Conservation (phyloP, 2,329 filamentous ascomycete species). For the Hymenoscyphus scutula region DNA sequence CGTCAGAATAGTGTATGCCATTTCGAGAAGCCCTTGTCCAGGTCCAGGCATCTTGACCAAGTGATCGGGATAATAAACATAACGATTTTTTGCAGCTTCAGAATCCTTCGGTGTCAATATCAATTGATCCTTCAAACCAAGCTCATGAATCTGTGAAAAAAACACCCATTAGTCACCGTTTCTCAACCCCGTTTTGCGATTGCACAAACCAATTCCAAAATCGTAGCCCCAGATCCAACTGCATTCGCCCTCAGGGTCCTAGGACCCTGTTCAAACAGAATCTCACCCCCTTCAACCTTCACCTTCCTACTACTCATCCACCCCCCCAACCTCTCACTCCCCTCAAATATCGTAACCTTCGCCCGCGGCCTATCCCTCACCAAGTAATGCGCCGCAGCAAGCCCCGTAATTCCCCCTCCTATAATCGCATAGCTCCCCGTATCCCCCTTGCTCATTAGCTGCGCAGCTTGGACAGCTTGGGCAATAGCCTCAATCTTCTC, state of each 20-base stretch:
- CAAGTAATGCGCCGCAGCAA: conserved; percentile 76
- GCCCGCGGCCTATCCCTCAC: conserved; percentile 63
- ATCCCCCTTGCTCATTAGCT: not conserved
- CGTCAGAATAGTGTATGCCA: conserved; percentile 40
- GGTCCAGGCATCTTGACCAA: conserved; percentile 62
- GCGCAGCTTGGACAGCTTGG: not conserved
- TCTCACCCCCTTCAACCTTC: conserved; percentile 55
- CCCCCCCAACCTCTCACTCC: conserved; percentile 67
- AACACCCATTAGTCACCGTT: conserved; percentile 12
- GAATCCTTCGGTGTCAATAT: conserved; percentile 50
- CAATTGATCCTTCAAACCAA: conserved; percentile 56
- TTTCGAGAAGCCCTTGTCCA: conserved; percentile 35
- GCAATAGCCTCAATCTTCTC: too few species aligned
- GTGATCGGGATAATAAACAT: conserved; percentile 84
- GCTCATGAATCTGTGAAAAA: conserved; percentile 50
- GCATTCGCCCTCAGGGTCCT: conserved; percentile 43
- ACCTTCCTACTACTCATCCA: conserved; percentile 74
- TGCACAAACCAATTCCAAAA: conserved; percentile 24
- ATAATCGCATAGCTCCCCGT: conserved; percentile 58
- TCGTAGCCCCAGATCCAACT: conserved; percentile 24
- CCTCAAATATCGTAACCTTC: conserved; percentile 80
- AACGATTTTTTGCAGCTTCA: conserved; percentile 62
- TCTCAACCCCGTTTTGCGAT: conserved; percentile 12
- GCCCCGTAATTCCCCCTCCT: conserved; percentile 80
- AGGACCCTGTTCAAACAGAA: conserved; percentile 82